Base-by-base conservation (phyloP, 257 asterid species). In the Phtheirospermum japonicum region DNA sequence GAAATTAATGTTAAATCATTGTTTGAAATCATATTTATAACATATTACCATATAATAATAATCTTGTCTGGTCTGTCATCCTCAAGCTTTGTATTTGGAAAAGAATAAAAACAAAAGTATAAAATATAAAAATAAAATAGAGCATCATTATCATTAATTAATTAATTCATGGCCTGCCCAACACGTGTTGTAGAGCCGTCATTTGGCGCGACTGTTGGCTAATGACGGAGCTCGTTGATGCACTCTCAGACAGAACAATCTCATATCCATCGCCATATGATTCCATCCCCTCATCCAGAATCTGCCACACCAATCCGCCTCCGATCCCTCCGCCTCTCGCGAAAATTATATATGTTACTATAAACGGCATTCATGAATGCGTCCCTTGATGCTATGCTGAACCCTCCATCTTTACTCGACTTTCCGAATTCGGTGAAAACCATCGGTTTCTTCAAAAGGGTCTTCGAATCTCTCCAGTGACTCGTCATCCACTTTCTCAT, bases 261-360 rank as follows among this genome's bases (percentile, higher is more conserved):
- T 67, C 80, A 59, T 79, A 79, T 0, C 83, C 89, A 16, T 79
- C 85, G 9, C 57, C 17, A 14, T 51, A 70, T 0, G 75, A 23
- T 13, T 71, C 79, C 89, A 79, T 79, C 19, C 77, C 81, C 33
- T 73, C 75, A 7, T 70, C 85, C 59, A 75, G 26, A 23, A 83
- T 50, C 39, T 83, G 84, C 89, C 89, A 82, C 5, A 77, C 70
- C 72, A 82, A 63, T 2, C 75, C 69, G 0, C 89, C 85, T 6
- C 76, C 75, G 34, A 82, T 67, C 18, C 72, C 78, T 26, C 88
- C 82, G 0, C 57, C 53, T 57, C 70, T 70, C 0, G 88, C 88
- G 9, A 57, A 72, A n/a, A 2, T 70, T 54, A 8, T 79, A 79
- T 4, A 76, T 69, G 12, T 64, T 61, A 0, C 37, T 42, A 45